Conservation (phyloP, 148 eudicot species). For the Cornus kousa region DNA sequence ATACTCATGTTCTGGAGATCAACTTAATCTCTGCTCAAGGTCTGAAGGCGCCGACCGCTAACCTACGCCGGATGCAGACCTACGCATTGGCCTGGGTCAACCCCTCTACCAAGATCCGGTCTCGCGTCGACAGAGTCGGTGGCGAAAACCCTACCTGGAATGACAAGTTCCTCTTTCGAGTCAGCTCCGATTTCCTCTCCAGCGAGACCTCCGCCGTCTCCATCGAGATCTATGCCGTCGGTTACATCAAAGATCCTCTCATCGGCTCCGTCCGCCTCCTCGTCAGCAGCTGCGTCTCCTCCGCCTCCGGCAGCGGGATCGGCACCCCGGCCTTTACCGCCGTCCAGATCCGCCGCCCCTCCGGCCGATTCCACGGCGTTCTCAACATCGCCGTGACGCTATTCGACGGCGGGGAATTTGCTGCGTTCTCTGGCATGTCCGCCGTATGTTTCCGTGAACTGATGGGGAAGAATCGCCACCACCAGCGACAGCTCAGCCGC, state of each 20-base stretch:
- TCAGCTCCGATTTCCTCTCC: constrained; percentile 46
- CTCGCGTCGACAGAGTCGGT: constrained; percentile 53
- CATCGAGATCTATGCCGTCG: constrained; percentile 75
- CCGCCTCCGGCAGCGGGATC: constrained; percentile 6
- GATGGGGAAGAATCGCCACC: constrained; percentile 26
- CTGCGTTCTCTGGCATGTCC: constrained; percentile 23
- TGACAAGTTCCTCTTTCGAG: constrained; percentile 83
- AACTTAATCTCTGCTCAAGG: constrained; percentile 84
- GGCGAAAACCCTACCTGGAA: constrained; percentile 87
- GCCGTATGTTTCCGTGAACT: constrained; percentile 67
- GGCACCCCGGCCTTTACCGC: constrained; percentile 59
- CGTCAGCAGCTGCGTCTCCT: constrained; percentile 41
- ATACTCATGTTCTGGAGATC: constrained; percentile 63
- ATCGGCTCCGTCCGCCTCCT: constrained; percentile 71
- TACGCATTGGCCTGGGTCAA: constrained; percentile 70
- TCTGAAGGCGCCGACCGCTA: constrained; percentile 52
- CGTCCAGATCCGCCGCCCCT: constrained; percentile 69
- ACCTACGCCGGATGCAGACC: constrained; percentile 56
- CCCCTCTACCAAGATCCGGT: constrained; percentile 57
- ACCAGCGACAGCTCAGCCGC: constrained; percentile 22
- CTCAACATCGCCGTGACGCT: constrained; percentile 67
- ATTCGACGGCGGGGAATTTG: constrained; percentile 26
- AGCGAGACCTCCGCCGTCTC: constrained; percentile 70
- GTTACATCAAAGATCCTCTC: constrained; percentile 54
- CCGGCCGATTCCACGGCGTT: constrained; percentile 77